Base-by-base conservation (phyloP, 371 early-diverging fungal species). In the Synchytrium microbalum region DNA sequence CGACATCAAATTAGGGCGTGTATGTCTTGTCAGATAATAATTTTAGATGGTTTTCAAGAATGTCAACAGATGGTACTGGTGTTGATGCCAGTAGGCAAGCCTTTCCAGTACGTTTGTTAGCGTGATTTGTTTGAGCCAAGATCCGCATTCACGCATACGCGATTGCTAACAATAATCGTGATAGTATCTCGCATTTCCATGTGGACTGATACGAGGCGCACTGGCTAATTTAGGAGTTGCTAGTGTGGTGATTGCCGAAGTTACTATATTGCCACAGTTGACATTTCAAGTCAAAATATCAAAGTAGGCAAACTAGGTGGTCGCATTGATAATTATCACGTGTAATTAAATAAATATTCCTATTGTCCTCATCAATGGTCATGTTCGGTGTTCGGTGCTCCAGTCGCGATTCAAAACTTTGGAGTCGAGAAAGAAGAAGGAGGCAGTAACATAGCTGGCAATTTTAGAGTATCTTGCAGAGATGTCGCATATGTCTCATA, bases 11-110 rank as follows among this genome's bases (percentile, higher is more conserved):
- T 13, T 70, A 92, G 86, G 98, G 98, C n/a, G 91, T 95, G 0
- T 98, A 93, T 72, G 96, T 96, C 30, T 79, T 96, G n/a, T 92
- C 95, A 65, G 98, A 98, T 79, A 94, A 92, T 78, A 87, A 86
- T 69, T 98, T 98, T 69, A 81, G 88, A 56, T 95, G 95, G 96
- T 89, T 97, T 65, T 70, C 83, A 68, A 83, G 89, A 58, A 89
- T 96, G 91, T 88, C 93, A 0, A 83, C 88, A 25, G 88, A 88
- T 69, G 82, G 80, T 29, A 85, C 85, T 32, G 81, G 82, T 2
- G 83, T 83, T 0, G 92, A 91, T 58, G 87, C 94, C 25, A 84
- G 89, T 19, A 84, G 85, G 61, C 79, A 83, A 54, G 91, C 92
- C 1, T 84, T 86, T 60, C 85, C 88, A 26, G 92, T 91, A 82